Evolutionary conservation across 1,284 basidiomycete genomes (phyloP).

Genomic region (Mycena citricolor): DNA sequence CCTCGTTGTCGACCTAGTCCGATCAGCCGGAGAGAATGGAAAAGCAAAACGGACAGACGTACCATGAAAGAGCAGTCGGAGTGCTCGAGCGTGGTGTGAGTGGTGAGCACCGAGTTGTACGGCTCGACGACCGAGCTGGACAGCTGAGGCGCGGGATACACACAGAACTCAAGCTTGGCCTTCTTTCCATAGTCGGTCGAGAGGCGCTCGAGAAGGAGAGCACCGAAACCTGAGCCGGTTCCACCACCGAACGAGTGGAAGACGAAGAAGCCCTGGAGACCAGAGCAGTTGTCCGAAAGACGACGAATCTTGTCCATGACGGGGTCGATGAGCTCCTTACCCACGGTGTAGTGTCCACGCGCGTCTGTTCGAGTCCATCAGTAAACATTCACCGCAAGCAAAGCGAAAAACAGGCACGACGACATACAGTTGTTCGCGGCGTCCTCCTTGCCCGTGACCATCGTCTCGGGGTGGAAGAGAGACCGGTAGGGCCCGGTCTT

Average conservation of each 20-base stretch:
- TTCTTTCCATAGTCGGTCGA: slow-evolving; percentile 99
- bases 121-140: slow-evolving; percentile 98
- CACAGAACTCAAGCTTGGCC: slow-evolving; percentile 98
- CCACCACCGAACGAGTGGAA: slow-evolving; percentile 99
- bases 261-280: slow-evolving; percentile 99
- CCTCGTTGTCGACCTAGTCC: slow-evolving; percentile 83
- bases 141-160: slow-evolving; percentile 94
- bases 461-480: slow-evolving; percentile 99
- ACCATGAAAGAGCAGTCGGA: slow-evolving; percentile 99
- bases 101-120: slow-evolving; percentile 98
- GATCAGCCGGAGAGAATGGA: slow-evolving; percentile 5
- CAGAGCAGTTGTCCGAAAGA: slow-evolving; percentile 95
- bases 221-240: slow-evolving; percentile 98
- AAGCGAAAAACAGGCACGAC: background rate
- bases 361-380: slow-evolving; percentile 60
- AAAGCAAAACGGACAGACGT: slow-evolving; percentile 21
- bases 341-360: slow-evolving; percentile 97
- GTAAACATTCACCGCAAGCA: slow-evolving; percentile 9
- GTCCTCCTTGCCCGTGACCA: slow-evolving; percentile 98
- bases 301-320: slow-evolving; percentile 98
- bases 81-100: slow-evolving; percentile 98
- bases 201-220: slow-evolving; percentile 94
- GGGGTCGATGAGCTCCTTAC: slow-evolving; percentile 90
- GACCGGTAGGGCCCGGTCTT: slow-evolving; percentile 92
- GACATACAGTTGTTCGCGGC: slow-evolving; percentile 97